Evolutionary conservation across 1,284 basidiomycete species (phyloP).

Genomic region (Fomes fomentarius): DNA sequence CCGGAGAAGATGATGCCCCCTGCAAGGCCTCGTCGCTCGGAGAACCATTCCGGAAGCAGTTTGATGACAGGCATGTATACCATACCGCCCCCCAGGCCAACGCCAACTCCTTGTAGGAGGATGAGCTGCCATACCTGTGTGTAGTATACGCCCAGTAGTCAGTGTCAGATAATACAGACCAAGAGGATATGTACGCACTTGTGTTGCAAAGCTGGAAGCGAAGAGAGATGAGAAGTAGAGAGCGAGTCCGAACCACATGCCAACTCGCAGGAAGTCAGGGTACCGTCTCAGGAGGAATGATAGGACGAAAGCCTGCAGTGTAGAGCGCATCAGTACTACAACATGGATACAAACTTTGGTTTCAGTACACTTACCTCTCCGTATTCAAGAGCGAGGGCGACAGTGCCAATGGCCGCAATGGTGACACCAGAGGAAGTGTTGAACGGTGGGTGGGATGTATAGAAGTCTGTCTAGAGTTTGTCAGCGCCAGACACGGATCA

Average conservation of each 20-base stretch:
- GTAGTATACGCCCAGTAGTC: background rate
- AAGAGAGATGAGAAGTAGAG: constrained; percentile 25
- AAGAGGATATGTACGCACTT: constrained; percentile 9
- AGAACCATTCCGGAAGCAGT: constrained; percentile 29
- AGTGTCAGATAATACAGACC: background rate
- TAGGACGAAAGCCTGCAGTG: constrained; percentile 21
- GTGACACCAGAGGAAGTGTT: constrained; percentile 17
- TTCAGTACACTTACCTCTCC: constrained; percentile 12
- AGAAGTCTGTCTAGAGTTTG: constrained; percentile 18
- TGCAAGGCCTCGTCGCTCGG: constrained; percentile 29
- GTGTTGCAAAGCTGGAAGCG: constrained; percentile 30
- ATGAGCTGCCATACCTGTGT: constrained; percentile 31
- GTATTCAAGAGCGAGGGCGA: constrained; percentile 26
- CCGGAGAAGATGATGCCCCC: constrained; percentile 34
- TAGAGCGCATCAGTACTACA: no score
- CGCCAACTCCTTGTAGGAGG: constrained; percentile 30
- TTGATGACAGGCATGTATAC: constrained; percentile 29
- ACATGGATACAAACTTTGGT: background rate
- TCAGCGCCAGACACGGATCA: background rate
- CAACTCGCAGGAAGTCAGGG: constrained; percentile 25
- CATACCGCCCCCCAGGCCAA: constrained; percentile 28
- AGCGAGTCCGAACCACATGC: constrained; percentile 28
- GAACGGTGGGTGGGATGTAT: constrained; percentile 26
- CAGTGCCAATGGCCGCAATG: constrained; percentile 24
- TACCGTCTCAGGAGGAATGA: constrained; percentile 28